These are phyloP conservation scores for Geopyxis carbonaria DNA, from an alignment of 495 filamentous ascomycete genomes.

Conservation along the genomic window DNA sequence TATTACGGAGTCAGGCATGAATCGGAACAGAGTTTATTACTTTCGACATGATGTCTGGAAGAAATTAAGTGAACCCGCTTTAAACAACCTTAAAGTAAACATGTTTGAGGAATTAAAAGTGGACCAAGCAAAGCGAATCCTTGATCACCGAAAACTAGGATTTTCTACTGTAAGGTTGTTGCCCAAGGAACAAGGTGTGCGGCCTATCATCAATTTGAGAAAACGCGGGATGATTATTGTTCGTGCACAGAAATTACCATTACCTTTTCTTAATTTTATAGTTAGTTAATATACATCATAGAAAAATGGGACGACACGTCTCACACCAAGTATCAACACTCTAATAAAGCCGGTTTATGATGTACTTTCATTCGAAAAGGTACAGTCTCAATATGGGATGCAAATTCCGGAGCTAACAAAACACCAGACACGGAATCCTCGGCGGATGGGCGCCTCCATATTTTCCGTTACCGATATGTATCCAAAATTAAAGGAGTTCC, in stretches of 20 bases:
- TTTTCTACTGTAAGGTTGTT: slow-evolving; percentile 45
- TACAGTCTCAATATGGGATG: slow-evolving; percentile 15
- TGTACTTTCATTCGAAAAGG: slow-evolving; percentile 63
- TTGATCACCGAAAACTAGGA: slow-evolving; percentile 47
- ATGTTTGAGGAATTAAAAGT: slow-evolving; percentile 69
- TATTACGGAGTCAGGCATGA: slow-evolving; percentile 72
- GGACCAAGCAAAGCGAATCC: slow-evolving; percentile 37
- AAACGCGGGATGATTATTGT: slow-evolving; percentile 33
- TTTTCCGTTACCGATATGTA: slow-evolving; percentile 74
- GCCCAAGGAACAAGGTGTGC: slow-evolving; percentile 34
- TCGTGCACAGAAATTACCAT: too few species aligned
- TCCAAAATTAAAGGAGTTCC: slow-evolving; percentile 52
- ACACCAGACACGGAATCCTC: slow-evolving; percentile 35
- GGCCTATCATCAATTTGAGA: slow-evolving; percentile 76
- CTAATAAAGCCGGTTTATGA: slow-evolving; percentile 57
- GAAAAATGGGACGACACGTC: slow-evolving; percentile 22
- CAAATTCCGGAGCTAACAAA: slow-evolving; percentile 7
- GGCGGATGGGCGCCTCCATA: slow-evolving; percentile 52
- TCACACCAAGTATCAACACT: slow-evolving; percentile 67
- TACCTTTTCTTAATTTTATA: not conserved
- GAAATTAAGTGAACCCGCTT: slow-evolving; percentile 51
- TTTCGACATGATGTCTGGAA: slow-evolving; percentile 91
- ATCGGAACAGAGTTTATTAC: slow-evolving; percentile 74
- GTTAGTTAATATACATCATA: slow-evolving; percentile 14
- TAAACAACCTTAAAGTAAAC: slow-evolving; percentile 46